Evolutionary conservation across 257 asterid genomes (phyloP).

Genomic region (Gynochthodes officinalis): DNA sequence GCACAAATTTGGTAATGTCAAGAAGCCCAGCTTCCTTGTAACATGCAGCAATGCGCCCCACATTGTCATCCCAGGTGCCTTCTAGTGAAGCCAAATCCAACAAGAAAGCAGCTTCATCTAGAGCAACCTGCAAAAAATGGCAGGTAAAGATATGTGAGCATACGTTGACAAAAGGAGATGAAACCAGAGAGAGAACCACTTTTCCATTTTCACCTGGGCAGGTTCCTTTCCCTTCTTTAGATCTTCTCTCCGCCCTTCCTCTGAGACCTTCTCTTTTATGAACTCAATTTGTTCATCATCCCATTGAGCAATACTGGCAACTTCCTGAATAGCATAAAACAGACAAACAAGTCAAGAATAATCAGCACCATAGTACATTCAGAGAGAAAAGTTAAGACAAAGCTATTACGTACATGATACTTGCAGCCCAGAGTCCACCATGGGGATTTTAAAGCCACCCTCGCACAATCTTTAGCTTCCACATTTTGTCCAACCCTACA

Average conservation of each 20-base stretch:
- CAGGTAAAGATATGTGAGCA: slow-evolving; percentile 8
- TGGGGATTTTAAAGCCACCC: slow-evolving; percentile 93
- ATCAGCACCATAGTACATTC: not conserved
- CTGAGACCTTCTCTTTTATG: slow-evolving; percentile 79
- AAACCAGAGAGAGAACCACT: not conserved
- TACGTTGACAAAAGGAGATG: not conserved
- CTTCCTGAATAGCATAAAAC: slow-evolving; percentile 50
- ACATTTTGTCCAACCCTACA: slow-evolving; percentile 66
- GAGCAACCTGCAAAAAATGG: slow-evolving; percentile 47
- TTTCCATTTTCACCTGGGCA: slow-evolving; percentile 55
- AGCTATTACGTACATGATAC: slow-evolving; percentile 49
- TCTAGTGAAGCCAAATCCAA: slow-evolving; percentile 92
- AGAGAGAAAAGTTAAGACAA: not conserved
- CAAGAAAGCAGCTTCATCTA: slow-evolving; percentile 95
- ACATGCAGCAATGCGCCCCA: slow-evolving; percentile 69
- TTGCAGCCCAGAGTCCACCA: slow-evolving; percentile 97
- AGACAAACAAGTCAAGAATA: not conserved
- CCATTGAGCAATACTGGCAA: slow-evolving; percentile 87
- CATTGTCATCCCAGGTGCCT: slow-evolving; percentile 72
- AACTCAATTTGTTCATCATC: slow-evolving; percentile 94
- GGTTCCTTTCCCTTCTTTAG: slow-evolving; percentile 86
- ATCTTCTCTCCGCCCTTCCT: slow-evolving; percentile 82
- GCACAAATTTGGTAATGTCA: slow-evolving; percentile 70
- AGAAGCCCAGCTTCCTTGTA: slow-evolving; percentile 70
- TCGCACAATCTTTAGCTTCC: slow-evolving; percentile 93